Base-by-base conservation (phyloP, 2,329 filamentous ascomycete genomes). In the Paramyrothecium sp. region DNA sequence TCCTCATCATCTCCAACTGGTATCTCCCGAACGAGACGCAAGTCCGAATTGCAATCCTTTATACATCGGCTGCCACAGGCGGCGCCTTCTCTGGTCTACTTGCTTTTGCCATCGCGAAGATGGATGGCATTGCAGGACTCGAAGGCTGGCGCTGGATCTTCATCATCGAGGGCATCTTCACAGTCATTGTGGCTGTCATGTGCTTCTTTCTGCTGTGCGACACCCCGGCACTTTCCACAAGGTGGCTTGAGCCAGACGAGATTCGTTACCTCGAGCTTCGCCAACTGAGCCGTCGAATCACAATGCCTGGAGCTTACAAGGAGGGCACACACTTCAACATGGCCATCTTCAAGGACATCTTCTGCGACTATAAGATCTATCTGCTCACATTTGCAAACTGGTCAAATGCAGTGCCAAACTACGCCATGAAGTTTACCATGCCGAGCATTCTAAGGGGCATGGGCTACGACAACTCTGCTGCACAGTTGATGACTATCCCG, bases 101-200 rank as follows among this genome's bases (percentile, higher is more conserved):
- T 0, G 78, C 78, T 0, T 75, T 71, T 60, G 73, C 67, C 0
- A 80, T 81, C 55, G 70, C 72, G 21, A 74, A 78, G 55, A 77
- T 80, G 76, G 71, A 80, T 38, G 80, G 79, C 1, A 60, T 73
- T 2, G 72, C 74, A 1, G 75, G 76, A 0, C 64, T 76, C 0
- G 67, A 68, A 4, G 77, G 78, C 17, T 81, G 78, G 79, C 73
- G 77, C 55, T 83, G 80, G 62, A 81, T 82, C 26, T 84, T 84
- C 58, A 79, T 84, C 50, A 68, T 84, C 3, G 81, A 84, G 61
- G 81, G 81, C 2, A 60, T 79, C 1, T 57, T 72, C 1, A 78
- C 78, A 4, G 69, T 79, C 0, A 30, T 65, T n/a, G 63, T 78
- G 10, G 72, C 69, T 2, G 49, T 72, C 54, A 58, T 65, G 34